phyloP scores from a whole-genome alignment of 306 rosid genomes.

The Psophocarpus tetragonolobus region DNA sequence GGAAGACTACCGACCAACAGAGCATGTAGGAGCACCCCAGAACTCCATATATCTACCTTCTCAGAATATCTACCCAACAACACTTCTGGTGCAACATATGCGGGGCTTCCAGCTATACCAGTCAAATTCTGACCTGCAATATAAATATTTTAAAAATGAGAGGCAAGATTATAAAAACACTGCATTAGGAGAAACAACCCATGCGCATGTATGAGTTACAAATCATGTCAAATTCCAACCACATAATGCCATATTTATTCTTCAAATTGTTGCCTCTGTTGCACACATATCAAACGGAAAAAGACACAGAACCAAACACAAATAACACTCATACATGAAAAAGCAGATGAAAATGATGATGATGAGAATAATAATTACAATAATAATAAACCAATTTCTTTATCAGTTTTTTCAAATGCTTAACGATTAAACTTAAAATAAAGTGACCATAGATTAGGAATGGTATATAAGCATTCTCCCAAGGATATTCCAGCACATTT shows the following conservation, averaged over 20 bases:
- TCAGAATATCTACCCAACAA: conserved; percentile 61
- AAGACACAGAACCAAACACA: neutral
- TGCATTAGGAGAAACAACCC: neutral
- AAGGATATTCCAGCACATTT: neutral
- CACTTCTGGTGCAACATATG: conserved; percentile 83
- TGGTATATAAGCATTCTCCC: neutral
- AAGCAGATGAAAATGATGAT: neutral
- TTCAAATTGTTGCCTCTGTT: neutral
- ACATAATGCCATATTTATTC: neutral
- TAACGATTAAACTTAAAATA: neutral
- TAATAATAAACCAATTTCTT: neutral
- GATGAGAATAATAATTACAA: neutral
- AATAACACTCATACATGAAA: neutral
- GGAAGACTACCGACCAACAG: conserved; percentile 71
- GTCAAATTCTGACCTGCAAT: conserved; percentile 68
- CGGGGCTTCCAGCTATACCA: conserved; percentile 83
- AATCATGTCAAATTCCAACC: neutral
- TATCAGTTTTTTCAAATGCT: neutral
- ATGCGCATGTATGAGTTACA: neutral
- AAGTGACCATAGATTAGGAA: neutral
- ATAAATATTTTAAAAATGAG: neutral
- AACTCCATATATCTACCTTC: conserved; percentile 84
- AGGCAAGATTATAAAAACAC: conserved; percentile 24
- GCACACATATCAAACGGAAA: neutral
- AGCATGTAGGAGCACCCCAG: conserved; percentile 72